A percentile compares a stretch with the other conserved stretches of the same genome.
Conservation (phyloP, 2,329 filamentous ascomycete genomes). For the Penicillium sp. region DNA sequence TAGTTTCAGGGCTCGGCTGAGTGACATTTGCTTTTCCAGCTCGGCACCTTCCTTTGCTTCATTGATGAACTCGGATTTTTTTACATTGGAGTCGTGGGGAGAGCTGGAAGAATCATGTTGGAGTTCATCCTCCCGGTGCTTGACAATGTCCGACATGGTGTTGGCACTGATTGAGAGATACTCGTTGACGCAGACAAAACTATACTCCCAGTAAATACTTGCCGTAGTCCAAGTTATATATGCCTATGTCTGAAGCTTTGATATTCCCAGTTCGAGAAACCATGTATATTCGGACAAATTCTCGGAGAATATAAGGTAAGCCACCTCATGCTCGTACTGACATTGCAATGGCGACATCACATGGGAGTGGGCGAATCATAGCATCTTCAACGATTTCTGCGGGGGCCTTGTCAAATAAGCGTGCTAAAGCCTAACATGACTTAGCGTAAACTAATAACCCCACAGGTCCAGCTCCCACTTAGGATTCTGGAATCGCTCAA, state of each 20-base stretch:
- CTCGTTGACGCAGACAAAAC: not conserved
- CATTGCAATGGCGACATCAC: slow-evolving; percentile 4
- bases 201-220: not conserved
- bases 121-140: not conserved
- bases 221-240: not conserved
- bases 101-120: not conserved
- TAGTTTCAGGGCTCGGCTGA: not conserved
- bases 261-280: too few species aligned
- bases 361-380: not conserved
- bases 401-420: not conserved
- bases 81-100: not conserved
- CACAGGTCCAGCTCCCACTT: too few species aligned
- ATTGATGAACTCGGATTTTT: not conserved
- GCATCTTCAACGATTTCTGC: not conserved
- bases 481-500: not conserved
- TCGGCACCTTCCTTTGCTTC: slow-evolving; percentile 3
- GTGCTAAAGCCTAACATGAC: not conserved
- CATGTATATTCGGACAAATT: not conserved
- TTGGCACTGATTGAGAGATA: not conserved
- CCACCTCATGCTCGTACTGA: not conserved
- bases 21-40: not conserved
- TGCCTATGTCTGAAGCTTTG: not conserved
- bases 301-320: too few species aligned
- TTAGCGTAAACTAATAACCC: not conserved
- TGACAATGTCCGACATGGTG: not conserved